Evolutionary conservation across 371 early-diverging fungal species (phyloP).

Genomic region (Mortierella sp.): DNA sequence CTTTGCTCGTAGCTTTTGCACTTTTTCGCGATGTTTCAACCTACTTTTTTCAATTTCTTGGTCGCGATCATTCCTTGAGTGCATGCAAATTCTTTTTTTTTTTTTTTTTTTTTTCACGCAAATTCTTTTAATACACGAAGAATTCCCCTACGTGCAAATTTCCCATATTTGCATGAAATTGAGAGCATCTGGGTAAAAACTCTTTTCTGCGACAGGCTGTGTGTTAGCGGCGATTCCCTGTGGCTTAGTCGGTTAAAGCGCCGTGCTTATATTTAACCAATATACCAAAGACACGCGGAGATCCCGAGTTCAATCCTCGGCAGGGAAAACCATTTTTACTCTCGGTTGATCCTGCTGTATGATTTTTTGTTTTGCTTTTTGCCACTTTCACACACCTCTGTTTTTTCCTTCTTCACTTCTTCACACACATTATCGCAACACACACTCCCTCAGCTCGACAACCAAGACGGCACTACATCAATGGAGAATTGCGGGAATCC

Average conservation of each 20-base stretch:
- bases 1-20: too few species aligned
- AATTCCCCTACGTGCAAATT: not conserved
- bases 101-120: not conserved
- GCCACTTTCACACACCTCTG: not conserved
- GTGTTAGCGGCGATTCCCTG: slow-evolving; percentile 36
- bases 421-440: not conserved
- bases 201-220: slow-evolving; percentile 4
- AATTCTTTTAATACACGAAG: not conserved
- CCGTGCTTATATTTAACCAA: slow-evolving; percentile 55
- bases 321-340: slow-evolving; percentile 46
- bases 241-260: slow-evolving; percentile 58
- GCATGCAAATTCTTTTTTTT: not conserved
- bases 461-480: too few species aligned
- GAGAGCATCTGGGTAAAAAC: not conserved
- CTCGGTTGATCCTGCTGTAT: not conserved
- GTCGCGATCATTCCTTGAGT: not conserved
- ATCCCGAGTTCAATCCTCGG: slow-evolving; percentile 60
- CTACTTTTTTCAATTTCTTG: too few species aligned
- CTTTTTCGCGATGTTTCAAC: too few species aligned
- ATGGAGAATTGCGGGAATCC: slow-evolving; percentile 69
- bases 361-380: not conserved
- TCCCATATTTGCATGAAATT: too few species aligned
- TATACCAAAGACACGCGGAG: slow-evolving; percentile 56
- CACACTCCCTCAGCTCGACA: not conserved
- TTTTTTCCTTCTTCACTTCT: not conserved